Evolutionary conservation across 495 filamentous ascomycete species (phyloP).

Genomic region (Pseudoneurospora amorphoporcata): DNA sequence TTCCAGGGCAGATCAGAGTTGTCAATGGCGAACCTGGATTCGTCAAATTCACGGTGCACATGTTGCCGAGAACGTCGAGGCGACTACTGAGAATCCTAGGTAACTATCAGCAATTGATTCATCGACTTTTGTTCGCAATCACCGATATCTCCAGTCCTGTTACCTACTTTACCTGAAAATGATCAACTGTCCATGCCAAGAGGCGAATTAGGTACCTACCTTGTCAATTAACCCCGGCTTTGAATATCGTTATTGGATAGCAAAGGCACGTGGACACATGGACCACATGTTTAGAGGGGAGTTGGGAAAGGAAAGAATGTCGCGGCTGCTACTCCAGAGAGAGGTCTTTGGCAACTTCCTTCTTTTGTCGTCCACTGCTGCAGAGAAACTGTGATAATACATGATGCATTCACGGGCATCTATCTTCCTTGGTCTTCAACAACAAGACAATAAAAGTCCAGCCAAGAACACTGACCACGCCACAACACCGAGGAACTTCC

Average conservation of each 20-base stretch:
- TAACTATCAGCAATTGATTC: background rate
- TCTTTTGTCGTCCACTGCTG: background rate
- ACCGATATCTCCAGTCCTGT: no score
- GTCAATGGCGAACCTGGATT: background rate
- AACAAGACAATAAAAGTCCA: background rate
- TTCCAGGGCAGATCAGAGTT: background rate
- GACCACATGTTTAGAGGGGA: background rate
- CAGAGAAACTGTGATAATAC: background rate
- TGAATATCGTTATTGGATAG: background rate
- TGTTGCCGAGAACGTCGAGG: background rate
- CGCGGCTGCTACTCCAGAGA: background rate
- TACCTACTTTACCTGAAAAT: no score
- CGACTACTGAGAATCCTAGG: background rate
- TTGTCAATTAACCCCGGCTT: background rate
- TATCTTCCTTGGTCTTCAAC: background rate
- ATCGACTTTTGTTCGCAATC: background rate
- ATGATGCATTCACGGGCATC: background rate
- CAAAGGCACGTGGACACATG: background rate
- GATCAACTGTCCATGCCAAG: background rate
- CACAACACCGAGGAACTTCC: background rate
- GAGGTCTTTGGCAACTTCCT: background rate
- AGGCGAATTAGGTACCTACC: background rate
- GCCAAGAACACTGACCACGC: background rate
- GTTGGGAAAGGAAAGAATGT: background rate
- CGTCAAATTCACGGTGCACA: background rate